Percentiles rank a stretch among this genome's conserved stretches.
Evolutionary conservation across 805 yeast genomes (phyloP).

Genomic region (Saturnispora kantuleensis): DNA sequence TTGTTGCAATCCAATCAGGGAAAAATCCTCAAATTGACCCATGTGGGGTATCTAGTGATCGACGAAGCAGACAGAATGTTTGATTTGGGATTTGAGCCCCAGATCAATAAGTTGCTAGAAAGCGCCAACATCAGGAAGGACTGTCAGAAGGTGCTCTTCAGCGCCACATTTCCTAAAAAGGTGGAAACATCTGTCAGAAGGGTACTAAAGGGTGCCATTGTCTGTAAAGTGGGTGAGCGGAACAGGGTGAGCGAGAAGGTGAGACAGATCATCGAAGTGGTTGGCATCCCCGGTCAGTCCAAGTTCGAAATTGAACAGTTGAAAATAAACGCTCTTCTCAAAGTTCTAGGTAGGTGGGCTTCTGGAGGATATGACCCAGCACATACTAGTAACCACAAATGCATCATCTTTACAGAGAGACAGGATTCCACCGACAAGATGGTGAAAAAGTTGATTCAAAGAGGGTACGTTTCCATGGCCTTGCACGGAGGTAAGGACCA

Average conservation of each 20-base stretch:
- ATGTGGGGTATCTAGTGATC: conserved; percentile 74
- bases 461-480: conserved; percentile 51
- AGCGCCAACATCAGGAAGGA: conserved; percentile 65
- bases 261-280: conserved; percentile 57
- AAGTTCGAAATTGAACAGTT: conserved; percentile 34
- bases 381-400: conserved; percentile 32
- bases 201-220: conserved; percentile 54
- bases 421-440: conserved; percentile 80
- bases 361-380: conserved; percentile 21
- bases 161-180: conserved; percentile 85
- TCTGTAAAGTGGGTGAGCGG: conserved; percentile 70
- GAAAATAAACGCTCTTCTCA: conserved; percentile 48
- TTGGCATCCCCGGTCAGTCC: conserved; percentile 34
- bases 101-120: conserved; percentile 64
- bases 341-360: conserved; percentile 36
- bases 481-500: conserved; percentile 93
- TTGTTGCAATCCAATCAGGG: conserved; percentile 77
- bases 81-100: conserved; percentile 97
- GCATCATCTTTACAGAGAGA: conserved; percentile 77
- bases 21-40: conserved; percentile 51
- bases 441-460: conserved; percentile 38
- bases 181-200: conserved; percentile 68
- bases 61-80: conserved; percentile 97
- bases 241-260: conserved; percentile 78
- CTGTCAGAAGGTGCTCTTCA: conserved; percentile 79